Conservation (phyloP, 139 green algal species). For the Volvox reticuliferus region DNA sequence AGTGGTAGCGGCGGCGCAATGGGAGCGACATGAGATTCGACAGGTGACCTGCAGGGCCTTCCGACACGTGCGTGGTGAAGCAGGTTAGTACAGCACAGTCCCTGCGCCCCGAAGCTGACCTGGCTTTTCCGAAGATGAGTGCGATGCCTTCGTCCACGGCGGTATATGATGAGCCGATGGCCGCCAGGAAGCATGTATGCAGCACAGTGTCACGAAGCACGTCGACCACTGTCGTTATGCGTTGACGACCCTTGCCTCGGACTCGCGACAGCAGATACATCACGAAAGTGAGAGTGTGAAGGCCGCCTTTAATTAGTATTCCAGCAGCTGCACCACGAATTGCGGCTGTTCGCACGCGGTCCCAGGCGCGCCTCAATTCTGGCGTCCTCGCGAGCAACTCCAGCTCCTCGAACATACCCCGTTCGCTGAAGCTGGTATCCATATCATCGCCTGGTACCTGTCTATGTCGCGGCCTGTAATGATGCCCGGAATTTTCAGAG, state of each 20-base stretch:
- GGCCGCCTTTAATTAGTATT: conserved; percentile 52
- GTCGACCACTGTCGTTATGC: conserved; percentile 18
- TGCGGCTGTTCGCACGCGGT: conserved; percentile 31
- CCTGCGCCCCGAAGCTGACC: conserved; percentile 47
- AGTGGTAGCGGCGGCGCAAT: too few species aligned
- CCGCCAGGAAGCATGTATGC: conserved; percentile 81
- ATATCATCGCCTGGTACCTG: background rate
- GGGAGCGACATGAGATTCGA: too few species aligned
- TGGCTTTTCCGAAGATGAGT: conserved; percentile 71
- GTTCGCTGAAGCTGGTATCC: background rate
- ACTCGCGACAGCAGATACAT: conserved; percentile 35
- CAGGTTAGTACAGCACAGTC: too few species aligned
- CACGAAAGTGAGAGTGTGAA: conserved; percentile 52
- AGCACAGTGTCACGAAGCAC: conserved; percentile 71
- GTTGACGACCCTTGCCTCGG: conserved; percentile 2
- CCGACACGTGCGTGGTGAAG: too few species aligned
- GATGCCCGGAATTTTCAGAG: background rate
- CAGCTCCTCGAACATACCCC: background rate
- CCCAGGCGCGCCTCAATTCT: background rate
- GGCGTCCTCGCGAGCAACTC: background rate
- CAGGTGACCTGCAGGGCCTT: too few species aligned
- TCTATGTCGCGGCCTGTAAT: background rate
- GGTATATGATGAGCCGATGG: conserved; percentile 77
- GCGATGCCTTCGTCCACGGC: conserved; percentile 84
- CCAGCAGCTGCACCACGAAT: conserved; percentile 45